Conservation (phyloP, 1,139 yeast genomes). For the Sugiyamaella novakii region DNA sequence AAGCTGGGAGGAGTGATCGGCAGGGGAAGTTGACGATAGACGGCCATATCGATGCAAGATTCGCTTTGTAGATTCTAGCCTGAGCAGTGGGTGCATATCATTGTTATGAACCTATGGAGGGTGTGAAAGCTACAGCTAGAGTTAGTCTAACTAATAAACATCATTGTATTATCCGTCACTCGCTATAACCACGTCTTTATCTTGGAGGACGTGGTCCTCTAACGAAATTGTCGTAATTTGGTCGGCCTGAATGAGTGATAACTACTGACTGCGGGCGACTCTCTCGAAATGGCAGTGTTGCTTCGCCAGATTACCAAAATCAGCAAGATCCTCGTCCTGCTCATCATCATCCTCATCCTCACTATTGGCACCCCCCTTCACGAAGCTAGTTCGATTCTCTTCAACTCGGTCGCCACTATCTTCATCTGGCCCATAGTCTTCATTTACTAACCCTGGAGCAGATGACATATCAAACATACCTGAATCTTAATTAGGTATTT, state of each 20-base stretch:
- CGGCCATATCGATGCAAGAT: too few species aligned
- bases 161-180: too few species aligned
- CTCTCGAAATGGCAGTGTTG: constrained; percentile 14
- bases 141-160: too few species aligned
- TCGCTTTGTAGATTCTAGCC: too few species aligned
- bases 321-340: constrained; percentile 17
- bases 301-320: constrained; percentile 25
- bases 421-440: not conserved
- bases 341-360: constrained; percentile 19
- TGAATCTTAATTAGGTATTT: not conserved
- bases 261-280: not conserved
- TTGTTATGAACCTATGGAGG: too few species aligned
- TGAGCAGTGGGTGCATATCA: too few species aligned
- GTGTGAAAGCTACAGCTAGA: too few species aligned
- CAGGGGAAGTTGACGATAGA: too few species aligned
- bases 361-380: constrained; percentile 16
- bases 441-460: constrained; percentile 14
- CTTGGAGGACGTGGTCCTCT: constrained; percentile 9
- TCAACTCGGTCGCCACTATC: constrained; percentile 10
- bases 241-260: not conserved
- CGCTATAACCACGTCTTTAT: too few species aligned
- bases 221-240: constrained; percentile 25
- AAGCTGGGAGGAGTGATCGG: too few species aligned
- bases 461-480: constrained; percentile 6
- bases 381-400: not conserved